Evolutionary conservation across 129 eudicot genomes (phyloP).

Genomic region (Oenanthe sinensis): DNA sequence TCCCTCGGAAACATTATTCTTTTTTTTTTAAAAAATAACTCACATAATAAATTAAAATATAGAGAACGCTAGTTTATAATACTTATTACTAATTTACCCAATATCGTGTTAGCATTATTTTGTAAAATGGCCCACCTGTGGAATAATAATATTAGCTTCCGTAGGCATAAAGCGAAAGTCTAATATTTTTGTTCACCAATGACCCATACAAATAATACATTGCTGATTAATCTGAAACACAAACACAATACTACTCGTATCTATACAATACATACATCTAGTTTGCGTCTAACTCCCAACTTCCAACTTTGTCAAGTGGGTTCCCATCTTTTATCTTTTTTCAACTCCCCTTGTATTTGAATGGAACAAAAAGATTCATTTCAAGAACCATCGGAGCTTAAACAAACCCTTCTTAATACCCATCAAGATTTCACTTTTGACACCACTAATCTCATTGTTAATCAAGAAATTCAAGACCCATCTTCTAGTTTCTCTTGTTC

Average conservation of each 20-base stretch:
- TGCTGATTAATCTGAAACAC: neutral
- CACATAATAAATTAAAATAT: too few relatives aligned
- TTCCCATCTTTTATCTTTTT: neutral
- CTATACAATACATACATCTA: neutral
- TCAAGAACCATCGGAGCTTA: slow-evolving; percentile 7
- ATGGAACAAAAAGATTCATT: slow-evolving; percentile 29
- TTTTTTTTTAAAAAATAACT: too few relatives aligned
- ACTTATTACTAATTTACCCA: too few relatives aligned
- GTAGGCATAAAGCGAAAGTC: neutral
- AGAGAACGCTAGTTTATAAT: too few relatives aligned
- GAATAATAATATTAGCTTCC: neutral
- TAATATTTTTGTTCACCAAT: neutral
- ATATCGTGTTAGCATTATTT: neutral
- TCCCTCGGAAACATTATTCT: too few relatives aligned
- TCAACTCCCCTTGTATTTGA: neutral
- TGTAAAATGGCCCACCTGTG: neutral
- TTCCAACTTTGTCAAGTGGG: neutral
- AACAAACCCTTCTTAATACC: slow-evolving; percentile 6
- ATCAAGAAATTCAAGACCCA: slow-evolving; percentile 8
- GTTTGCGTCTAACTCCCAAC: neutral
- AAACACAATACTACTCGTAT: neutral
- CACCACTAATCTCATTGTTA: neutral
- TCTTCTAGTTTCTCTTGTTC: slow-evolving; percentile 5
- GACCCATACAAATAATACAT: neutral
- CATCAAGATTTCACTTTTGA: slow-evolving; percentile 15